phyloP scores from a whole-genome alignment of 768 basidiomycete species.

The Leccinum subgranulosum region DNA sequence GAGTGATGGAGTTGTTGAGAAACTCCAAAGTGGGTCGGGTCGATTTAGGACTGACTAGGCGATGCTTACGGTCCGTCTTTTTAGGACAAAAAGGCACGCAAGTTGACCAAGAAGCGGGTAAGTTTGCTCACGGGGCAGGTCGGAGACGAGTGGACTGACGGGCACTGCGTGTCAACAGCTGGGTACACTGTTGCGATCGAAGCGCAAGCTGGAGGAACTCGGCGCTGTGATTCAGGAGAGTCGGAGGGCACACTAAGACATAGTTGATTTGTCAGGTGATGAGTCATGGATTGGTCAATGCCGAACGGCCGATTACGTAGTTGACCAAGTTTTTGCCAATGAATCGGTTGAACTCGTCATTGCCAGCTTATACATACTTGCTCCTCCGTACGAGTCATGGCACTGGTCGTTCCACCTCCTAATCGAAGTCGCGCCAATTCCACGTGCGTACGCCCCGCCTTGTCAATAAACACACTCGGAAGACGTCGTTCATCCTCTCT shows the following conservation, averaged over 20 bases:
- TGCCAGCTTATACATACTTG: background rate
- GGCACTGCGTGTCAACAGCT: conserved; percentile 46
- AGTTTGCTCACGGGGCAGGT: conserved; percentile 30
- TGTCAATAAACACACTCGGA: conserved; percentile 52
- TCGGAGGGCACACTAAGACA: conserved; percentile 60
- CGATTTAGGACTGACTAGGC: background rate
- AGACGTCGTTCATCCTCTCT: conserved; percentile 52
- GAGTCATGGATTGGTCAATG: background rate
- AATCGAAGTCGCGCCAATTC: conserved; percentile 58
- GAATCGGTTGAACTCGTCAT: background rate
- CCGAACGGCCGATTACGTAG: background rate
- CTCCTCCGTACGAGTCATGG: conserved; percentile 15
- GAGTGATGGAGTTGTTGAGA: conserved; percentile 96
- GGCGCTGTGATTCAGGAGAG: conserved; percentile 89
- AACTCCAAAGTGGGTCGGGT: conserved; percentile 80
- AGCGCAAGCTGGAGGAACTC: conserved; percentile 98
- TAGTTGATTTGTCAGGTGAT: too few relatives aligned
- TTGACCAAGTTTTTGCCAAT: conserved; percentile 18
- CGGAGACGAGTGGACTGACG: background rate
- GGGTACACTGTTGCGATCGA: conserved; percentile 96
- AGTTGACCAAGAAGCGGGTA: conserved; percentile 99
- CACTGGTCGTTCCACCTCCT: conserved; percentile 38
- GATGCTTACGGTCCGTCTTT: background rate
- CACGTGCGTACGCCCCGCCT: conserved; percentile 50
- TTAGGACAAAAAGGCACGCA: conserved; percentile 98